Evolutionary conservation across 164 flowering plant genomes (phyloP).

Genomic region (Buxus sempervirens): DNA sequence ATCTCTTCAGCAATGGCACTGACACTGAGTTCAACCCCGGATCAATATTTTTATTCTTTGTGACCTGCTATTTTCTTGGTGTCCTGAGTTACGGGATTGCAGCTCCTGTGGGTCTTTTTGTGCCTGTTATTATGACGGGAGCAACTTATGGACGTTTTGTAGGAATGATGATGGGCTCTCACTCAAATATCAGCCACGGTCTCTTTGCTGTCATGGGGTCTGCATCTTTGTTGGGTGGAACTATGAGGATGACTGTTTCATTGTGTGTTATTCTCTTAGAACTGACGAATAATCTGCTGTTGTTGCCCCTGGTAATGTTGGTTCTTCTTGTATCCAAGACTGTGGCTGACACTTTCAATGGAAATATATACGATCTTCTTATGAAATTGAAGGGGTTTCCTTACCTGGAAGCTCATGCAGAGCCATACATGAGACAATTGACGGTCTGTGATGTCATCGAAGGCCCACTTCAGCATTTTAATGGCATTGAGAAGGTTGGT

Average conservation of each 20-base stretch:
- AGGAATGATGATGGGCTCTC: constrained; percentile 61
- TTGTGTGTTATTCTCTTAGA: constrained; percentile 77
- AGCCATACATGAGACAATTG: constrained; percentile 91
- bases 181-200: constrained; percentile 64
- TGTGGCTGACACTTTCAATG: constrained; percentile 78
- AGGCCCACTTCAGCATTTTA: constrained; percentile 69
- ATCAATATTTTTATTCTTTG: constrained; percentile 63
- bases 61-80: constrained; percentile 63
- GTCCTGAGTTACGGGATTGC: constrained; percentile 78
- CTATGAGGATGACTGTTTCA: constrained; percentile 92
- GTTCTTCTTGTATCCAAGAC: constrained; percentile 89
- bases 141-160: constrained; percentile 86
- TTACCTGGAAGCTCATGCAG: constrained; percentile 72
- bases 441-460: constrained; percentile 67
- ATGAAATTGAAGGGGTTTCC: constrained; percentile 86
- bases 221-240: constrained; percentile 87
- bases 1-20: constrained; percentile 73
- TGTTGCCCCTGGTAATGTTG: constrained; percentile 83
- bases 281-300: constrained; percentile 70
- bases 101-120: constrained; percentile 81
- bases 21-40: constrained; percentile 57
- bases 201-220: constrained; percentile 90
- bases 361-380: constrained; percentile 64
- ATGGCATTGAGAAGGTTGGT: constrained; percentile 77
- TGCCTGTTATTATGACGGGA: constrained; percentile 82